phyloP scores from a whole-genome alignment of 2,329 filamentous ascomycete species.

The Chaetomium olivaceum region DNA sequence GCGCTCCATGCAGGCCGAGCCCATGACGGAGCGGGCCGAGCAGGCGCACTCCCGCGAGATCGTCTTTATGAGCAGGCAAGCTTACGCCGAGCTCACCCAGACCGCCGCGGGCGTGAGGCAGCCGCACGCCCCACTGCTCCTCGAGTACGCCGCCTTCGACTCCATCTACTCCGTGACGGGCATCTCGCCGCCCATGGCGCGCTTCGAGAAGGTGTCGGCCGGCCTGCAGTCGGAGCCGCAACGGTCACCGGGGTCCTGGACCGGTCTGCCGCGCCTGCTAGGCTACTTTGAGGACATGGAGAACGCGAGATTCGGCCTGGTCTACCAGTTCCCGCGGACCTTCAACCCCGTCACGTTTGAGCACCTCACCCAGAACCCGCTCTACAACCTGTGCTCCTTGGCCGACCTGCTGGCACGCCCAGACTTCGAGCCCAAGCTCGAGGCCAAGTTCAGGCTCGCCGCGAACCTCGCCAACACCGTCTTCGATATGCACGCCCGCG shows the following conservation, averaged over 20 bases:
- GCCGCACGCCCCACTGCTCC: conserved; percentile 59
- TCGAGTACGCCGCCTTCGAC: conserved; percentile 70
- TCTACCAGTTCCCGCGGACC: conserved; percentile 70
- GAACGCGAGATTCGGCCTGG: conserved; percentile 68
- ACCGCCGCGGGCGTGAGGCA: conserved; percentile 41
- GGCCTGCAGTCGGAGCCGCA: conserved; percentile 58
- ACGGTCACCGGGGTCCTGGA: conserved; percentile 57
- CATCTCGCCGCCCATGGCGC: conserved; percentile 64
- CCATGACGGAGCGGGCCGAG: conserved; percentile 40
- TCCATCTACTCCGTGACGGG: conserved; percentile 62
- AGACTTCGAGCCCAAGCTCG: conserved; percentile 64
- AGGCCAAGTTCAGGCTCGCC: conserved; percentile 75
- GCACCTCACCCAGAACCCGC: conserved; percentile 50
- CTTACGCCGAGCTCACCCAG: conserved; percentile 51
- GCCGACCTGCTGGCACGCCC: conserved; percentile 54
- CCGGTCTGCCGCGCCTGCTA: conserved; percentile 60
- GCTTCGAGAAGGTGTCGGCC: conserved; percentile 63
- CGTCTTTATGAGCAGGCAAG: conserved; percentile 53
- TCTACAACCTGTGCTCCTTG: conserved; percentile 56
- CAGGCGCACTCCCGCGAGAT: conserved; percentile 47
- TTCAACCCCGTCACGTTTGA: conserved; percentile 62
- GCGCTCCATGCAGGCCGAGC: conserved; percentile 43
- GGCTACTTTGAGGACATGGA: conserved; percentile 76
- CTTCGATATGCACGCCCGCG: conserved; percentile 69
- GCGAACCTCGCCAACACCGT: conserved; percentile 71